These are phyloP conservation scores for Chalaropsis thielavioides DNA, from an alignment of 2,329 filamentous ascomycete genomes.

Conservation along the genomic window DNA sequence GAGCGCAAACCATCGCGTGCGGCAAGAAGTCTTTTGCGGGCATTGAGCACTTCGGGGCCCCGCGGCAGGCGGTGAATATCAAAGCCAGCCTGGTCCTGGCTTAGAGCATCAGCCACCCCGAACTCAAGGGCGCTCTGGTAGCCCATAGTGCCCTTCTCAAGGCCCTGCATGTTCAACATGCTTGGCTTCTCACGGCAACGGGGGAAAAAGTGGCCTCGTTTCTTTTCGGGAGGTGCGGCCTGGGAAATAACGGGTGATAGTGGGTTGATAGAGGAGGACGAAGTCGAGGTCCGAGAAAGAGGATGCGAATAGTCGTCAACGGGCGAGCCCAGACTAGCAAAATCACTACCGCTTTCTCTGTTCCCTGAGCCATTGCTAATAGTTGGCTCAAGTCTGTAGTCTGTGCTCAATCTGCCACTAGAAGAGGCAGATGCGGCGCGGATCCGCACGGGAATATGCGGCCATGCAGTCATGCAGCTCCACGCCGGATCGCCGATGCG, in stretches of 20 bases:
- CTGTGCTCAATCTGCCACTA: neutral
- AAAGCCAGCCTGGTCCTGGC: conserved; percentile 48
- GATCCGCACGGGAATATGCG: conserved; percentile 37
- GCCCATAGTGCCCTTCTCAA: conserved; percentile 57
- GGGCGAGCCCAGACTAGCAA: conserved; percentile 5
- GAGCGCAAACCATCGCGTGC: conserved; percentile 39
- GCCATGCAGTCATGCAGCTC: conserved; percentile 48
- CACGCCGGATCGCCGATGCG: conserved; percentile 50
- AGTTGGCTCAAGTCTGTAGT: conserved; percentile 6
- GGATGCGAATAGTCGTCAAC: conserved; percentile 12
- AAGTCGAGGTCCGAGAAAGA: conserved; percentile 13
- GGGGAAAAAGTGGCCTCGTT: conserved; percentile 43
- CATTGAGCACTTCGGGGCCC: conserved; percentile 39
- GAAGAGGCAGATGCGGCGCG: neutral
- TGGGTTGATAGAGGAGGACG: conserved; percentile 29
- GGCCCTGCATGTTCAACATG: conserved; percentile 58
- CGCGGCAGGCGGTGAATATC: conserved; percentile 39
- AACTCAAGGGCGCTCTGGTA: conserved; percentile 55
- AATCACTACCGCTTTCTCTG: conserved; percentile 19
- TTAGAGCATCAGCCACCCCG: conserved; percentile 47
- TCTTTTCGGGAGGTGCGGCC: conserved; percentile 27
- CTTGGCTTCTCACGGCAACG: conserved; percentile 48
- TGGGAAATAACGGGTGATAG: conserved; percentile 11
- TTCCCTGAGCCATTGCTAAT: conserved; percentile 22
- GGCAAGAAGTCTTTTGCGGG: conserved; percentile 42